A percentile compares a stretch with the other conserved stretches of the same genome.
These are phyloP conservation scores for Phaseolus lunatus DNA, from an alignment of 306 rosid species.

Conservation along the genomic window DNA sequence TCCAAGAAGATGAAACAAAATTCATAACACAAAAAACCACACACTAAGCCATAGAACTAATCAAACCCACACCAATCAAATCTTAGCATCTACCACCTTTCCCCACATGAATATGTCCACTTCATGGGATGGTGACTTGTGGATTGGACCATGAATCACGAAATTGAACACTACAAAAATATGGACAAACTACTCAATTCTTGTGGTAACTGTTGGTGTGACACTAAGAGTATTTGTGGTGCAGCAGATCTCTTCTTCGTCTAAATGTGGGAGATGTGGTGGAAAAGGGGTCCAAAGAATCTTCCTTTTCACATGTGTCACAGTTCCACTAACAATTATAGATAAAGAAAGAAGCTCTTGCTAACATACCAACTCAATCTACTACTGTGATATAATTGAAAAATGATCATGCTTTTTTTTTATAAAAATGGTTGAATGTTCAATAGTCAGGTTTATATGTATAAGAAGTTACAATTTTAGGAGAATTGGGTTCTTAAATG, in stretches of 20 bases:
- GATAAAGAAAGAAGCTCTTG: constrained; percentile 34
- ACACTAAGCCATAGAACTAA: neutral
- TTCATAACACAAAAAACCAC: constrained; percentile 2
- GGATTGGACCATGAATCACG: neutral
- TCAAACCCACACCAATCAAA: neutral
- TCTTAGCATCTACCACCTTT: neutral
- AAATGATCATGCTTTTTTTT: too few species aligned
- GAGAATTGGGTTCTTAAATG: too few species aligned
- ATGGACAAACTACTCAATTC: constrained; percentile 29
- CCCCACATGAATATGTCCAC: constrained; percentile 16
- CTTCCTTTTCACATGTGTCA: constrained; percentile 20
- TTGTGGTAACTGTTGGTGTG: too few species aligned
- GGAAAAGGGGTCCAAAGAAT: constrained; percentile 33
- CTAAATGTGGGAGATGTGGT: neutral
- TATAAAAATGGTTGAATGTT: too few species aligned
- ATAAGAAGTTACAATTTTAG: too few species aligned
- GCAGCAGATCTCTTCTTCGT: neutral
- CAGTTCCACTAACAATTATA: constrained; percentile 33
- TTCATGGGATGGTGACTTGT: neutral
- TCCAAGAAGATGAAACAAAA: constrained; percentile 1
- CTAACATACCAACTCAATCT: too few species aligned
- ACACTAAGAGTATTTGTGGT: neutral
- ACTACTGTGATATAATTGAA: too few species aligned
- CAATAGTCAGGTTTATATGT: too few species aligned
- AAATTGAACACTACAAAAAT: neutral